Conservation (phyloP, 2,329 filamentous ascomycete species). For the Botryotinia globosa region DNA sequence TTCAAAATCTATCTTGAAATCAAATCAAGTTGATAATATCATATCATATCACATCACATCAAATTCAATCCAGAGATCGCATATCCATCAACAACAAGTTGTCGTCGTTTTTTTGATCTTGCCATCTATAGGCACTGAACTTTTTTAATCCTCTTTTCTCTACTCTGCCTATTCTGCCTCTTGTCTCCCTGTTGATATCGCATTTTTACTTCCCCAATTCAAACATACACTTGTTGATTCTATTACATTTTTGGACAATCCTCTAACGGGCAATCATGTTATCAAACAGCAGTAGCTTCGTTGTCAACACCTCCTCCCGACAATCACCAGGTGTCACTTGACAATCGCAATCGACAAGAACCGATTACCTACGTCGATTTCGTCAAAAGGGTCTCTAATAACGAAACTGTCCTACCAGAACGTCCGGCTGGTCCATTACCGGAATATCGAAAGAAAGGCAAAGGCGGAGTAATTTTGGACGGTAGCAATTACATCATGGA, state of each 20-base stretch:
- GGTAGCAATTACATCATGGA: constrained; percentile 30
- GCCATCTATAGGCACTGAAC: constrained; percentile 30
- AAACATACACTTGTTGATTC: constrained; percentile 25
- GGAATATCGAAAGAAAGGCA: constrained; percentile 13
- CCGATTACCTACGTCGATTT: constrained; percentile 21
- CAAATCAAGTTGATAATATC: constrained; percentile 8
- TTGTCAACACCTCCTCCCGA: constrained; percentile 28
- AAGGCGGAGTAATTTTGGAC: constrained; percentile 18
- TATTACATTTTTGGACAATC: constrained; percentile 34
- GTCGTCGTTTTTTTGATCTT: constrained; percentile 23
- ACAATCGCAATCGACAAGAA: constrained; percentile 33
- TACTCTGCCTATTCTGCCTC: constrained; percentile 20
- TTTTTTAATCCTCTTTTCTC: constrained; percentile 29
- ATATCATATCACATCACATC: constrained; percentile 23
- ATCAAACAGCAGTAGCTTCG: constrained; percentile 39
- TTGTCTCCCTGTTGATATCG: constrained; percentile 16
- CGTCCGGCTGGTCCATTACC: constrained; percentile 6
- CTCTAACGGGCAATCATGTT: constrained; percentile 42
- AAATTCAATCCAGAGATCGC: constrained; percentile 17
- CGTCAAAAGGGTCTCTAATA: constrained; percentile 26
- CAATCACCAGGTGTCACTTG: constrained; percentile 38
- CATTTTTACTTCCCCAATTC: constrained; percentile 22
- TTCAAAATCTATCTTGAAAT: constrained; percentile 8
- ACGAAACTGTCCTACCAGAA: constrained; percentile 23
- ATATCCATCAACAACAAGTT: constrained; percentile 21